Base-by-base conservation (phyloP, 2,329 filamentous ascomycete species). In the Trichoderma semiorbis region DNA sequence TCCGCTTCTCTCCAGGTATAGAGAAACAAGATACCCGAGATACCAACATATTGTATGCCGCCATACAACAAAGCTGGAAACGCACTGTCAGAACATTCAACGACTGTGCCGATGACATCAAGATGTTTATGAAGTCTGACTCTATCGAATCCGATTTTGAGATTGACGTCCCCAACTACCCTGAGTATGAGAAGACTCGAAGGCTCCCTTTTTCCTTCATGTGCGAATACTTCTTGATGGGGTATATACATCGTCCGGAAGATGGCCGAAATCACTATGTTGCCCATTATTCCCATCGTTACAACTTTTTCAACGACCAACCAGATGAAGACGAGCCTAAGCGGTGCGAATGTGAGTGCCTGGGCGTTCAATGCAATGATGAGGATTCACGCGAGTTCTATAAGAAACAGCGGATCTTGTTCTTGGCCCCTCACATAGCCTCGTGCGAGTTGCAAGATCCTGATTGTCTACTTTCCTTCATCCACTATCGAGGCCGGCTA, bases 361-460 rank as follows among this genome's bases (percentile, higher is more conserved):
- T 43, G 7, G 39, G 39, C 39, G 3, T 18, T 43, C 39, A 43
- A 43, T 43, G 16, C 39, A 43, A 43, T 10, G 39, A 43, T n/a
- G 16, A 43, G 39, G 39, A 14, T 5, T 53, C 63, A 21, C 66
- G 66, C 16, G 66, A 60, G n/a, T 69, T 24, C 18, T 57, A 18
- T 1, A 36, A 18, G n/a, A 18, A 5, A 14, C 24, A 26, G 5
- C 66, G 66, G 2, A 14, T 26, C 14, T 16, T 18, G n/a, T 76
- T 75, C 32, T 70, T 78, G 21, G 75, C 74, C 5, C 73, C 76
- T 3, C 75, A 78, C 30, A 75, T 77, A 50, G 77, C 76, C 34
- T 30, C 71, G 12, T 47, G 65, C 5, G 76, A 78, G 28, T 61
- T 77, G 11, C 50, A 53, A 1, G 66, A 74, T 21, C 72, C 73